Evolutionary conservation across 2,329 filamentous ascomycete species (phyloP).

Genomic region (Cladosporium sp.): DNA sequence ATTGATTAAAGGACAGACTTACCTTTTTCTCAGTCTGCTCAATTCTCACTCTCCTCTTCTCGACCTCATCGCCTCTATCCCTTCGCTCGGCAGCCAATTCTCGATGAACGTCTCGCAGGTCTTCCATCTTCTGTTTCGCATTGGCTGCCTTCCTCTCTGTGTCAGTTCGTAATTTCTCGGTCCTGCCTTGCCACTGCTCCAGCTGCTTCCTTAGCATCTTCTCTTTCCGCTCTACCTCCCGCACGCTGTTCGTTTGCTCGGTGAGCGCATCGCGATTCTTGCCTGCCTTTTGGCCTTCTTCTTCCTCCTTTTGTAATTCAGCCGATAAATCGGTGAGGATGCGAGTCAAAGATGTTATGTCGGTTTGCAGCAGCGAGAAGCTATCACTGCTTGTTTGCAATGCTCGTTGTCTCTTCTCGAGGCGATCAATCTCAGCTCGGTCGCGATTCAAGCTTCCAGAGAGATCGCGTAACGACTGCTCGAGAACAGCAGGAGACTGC

Average conservation of each 20-base stretch:
- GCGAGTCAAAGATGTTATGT: constrained; percentile 84
- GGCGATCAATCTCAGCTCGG: constrained; percentile 77
- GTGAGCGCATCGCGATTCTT: constrained; percentile 82
- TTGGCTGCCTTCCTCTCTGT: constrained; percentile 75
- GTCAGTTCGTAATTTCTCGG: constrained; percentile 74
- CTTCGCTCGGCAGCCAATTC: constrained; percentile 77
- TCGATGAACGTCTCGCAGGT: constrained; percentile 73
- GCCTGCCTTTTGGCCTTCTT: constrained; percentile 74
- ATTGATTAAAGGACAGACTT: constrained; percentile 27
- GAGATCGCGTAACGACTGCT: constrained; percentile 76
- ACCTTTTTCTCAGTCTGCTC: constrained; percentile 99
- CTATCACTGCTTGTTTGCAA: constrained; percentile 89
- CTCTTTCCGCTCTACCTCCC: constrained; percentile 87
- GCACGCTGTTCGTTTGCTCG: constrained; percentile 81
- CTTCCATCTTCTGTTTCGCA: constrained; percentile 86
- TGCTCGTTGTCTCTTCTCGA: constrained; percentile 83
- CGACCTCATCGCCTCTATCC: constrained; percentile 87
- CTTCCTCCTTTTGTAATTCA: constrained; percentile 88
- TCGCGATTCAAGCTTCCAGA: constrained; percentile 73
- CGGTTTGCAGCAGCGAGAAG: constrained; percentile 75
- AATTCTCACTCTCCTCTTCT: constrained; percentile 84
- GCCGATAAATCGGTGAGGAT: constrained; percentile 79
- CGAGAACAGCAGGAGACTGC: constrained; percentile 78
- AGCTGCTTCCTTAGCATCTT: constrained; percentile 78
- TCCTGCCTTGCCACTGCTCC: constrained; percentile 79